phyloP scores from a whole-genome alignment of 1,139 yeast species.

The Suhomyces maxii region DNA sequence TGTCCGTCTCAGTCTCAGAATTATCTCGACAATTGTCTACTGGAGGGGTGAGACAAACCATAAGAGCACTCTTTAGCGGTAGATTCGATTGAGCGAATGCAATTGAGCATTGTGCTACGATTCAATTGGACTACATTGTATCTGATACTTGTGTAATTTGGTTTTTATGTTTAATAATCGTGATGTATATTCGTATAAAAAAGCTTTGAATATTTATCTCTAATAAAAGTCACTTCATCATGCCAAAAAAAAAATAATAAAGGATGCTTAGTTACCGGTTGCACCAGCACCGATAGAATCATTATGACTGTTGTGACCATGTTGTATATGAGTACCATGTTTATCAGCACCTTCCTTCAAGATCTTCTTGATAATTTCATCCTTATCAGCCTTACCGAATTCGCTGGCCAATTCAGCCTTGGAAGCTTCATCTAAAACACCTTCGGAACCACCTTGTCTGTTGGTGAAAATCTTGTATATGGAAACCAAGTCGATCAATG shows the following conservation, averaged over 20 bases:
- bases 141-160: too few relatives aligned
- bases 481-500: constrained; percentile 65
- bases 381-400: constrained; percentile 55
- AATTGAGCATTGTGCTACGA: too few relatives aligned
- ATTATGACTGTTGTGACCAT: constrained; percentile 25
- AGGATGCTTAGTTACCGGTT: constrained; percentile 23
- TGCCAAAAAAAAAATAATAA: too few relatives aligned
- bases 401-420: constrained; percentile 61
- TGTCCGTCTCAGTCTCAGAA: not conserved
- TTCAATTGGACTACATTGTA: too few relatives aligned
- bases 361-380: constrained; percentile 54
- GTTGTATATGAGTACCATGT: constrained; percentile 17
- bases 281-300: constrained; percentile 41
- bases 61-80: not conserved
- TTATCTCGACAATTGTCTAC: not conserved
- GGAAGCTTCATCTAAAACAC: constrained; percentile 74
- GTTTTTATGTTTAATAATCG: too few relatives aligned
- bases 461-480: constrained; percentile 63
- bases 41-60: not conserved
- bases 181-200: not conserved
- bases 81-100: too few relatives aligned
- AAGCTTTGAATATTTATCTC: not conserved
- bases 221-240: not conserved
- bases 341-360: constrained; percentile 56
- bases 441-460: constrained; percentile 68